These are phyloP conservation scores for Lasiosphaeria ovina DNA, from an alignment of 495 filamentous ascomycete genomes.

Conservation along the genomic window DNA sequence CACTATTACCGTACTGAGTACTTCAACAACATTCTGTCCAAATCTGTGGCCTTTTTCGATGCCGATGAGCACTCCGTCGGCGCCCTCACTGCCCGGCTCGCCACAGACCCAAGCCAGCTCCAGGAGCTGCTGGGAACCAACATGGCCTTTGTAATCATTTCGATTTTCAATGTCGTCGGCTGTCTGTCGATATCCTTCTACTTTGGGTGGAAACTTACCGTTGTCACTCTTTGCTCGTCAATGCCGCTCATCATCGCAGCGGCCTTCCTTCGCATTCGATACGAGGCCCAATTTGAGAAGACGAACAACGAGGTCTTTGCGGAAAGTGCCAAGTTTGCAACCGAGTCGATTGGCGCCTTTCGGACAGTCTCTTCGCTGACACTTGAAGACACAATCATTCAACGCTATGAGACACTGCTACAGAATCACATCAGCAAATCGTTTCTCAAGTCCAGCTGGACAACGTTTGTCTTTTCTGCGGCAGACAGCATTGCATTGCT, in stretches of 20 bases:
- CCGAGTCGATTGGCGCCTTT: slow-evolving; percentile 56
- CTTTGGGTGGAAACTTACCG: slow-evolving; percentile 58
- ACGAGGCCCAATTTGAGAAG: slow-evolving; percentile 53
- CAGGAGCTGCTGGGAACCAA: slow-evolving; percentile 62
- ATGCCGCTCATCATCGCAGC: slow-evolving; percentile 51
- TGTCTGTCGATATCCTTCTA: slow-evolving; percentile 51
- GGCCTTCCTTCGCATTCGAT: slow-evolving; percentile 51
- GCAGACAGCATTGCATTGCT: slow-evolving; percentile 52
- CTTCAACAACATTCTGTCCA: slow-evolving; percentile 55
- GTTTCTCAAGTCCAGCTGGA: slow-evolving; percentile 49
- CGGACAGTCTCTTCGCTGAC: slow-evolving; percentile 56
- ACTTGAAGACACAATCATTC: slow-evolving; percentile 50
- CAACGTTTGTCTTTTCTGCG: slow-evolving; percentile 50
- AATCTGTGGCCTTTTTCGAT: slow-evolving; percentile 60
- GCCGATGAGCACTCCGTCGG: slow-evolving; percentile 48
- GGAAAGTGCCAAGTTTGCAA: slow-evolving; percentile 55
- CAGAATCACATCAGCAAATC: slow-evolving; percentile 50
- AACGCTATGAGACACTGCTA: slow-evolving; percentile 50
- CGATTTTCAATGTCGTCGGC: slow-evolving; percentile 47
- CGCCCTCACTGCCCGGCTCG: slow-evolving; percentile 50
- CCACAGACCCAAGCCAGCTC: slow-evolving; percentile 59
- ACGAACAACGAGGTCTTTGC: slow-evolving; percentile 52
- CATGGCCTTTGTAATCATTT: slow-evolving; percentile 50
- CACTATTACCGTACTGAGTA: slow-evolving; percentile 58
- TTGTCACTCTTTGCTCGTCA: slow-evolving; percentile 48